phyloP scores from a whole-genome alignment of 2,329 filamentous ascomycete species.

The Calonectria hongkongensis region DNA sequence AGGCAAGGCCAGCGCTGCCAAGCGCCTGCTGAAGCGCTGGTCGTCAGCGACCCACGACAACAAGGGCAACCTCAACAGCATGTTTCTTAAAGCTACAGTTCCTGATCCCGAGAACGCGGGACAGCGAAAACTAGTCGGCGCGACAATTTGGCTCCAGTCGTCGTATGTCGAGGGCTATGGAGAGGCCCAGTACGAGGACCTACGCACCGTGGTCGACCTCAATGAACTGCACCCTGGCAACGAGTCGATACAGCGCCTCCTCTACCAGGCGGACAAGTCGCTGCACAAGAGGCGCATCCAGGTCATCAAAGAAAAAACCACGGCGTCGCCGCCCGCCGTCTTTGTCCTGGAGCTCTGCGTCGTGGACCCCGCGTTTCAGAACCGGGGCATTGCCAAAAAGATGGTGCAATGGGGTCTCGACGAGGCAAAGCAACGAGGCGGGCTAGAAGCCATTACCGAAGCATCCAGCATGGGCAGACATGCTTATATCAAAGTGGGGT shows the following conservation, averaged over 20 bases:
- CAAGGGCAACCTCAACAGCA: constrained; percentile 67
- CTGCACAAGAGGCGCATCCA: constrained; percentile 66
- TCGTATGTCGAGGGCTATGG: constrained; percentile 70
- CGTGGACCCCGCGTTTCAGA: constrained; percentile 72
- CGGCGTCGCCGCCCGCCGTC: constrained; percentile 63
- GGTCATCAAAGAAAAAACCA: constrained; percentile 63
- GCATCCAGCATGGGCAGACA: constrained; percentile 69
- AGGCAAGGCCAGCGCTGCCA: constrained; percentile 61
- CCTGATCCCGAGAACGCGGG: constrained; percentile 55
- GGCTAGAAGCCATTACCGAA: constrained; percentile 66
- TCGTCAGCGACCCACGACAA: constrained; percentile 60
- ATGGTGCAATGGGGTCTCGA: constrained; percentile 70
- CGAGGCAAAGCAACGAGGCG: constrained; percentile 63
- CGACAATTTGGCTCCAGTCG: constrained; percentile 73
- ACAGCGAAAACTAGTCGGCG: constrained; percentile 65
- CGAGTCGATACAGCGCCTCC: constrained; percentile 66
- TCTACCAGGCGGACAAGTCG: constrained; percentile 65
- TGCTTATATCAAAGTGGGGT: constrained; percentile 68
- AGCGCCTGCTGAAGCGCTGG: constrained; percentile 66
- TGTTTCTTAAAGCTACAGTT: constrained; percentile 73
- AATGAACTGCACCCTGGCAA: constrained; percentile 65
- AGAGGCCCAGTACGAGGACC: constrained; percentile 60
- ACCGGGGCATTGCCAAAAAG: constrained; percentile 65
- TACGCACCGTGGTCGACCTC: constrained; percentile 57
- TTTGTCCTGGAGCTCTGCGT: constrained; percentile 71